Base-by-base conservation (phyloP, 2,329 filamentous ascomycete genomes). In the Aspergillus unguis region DNA sequence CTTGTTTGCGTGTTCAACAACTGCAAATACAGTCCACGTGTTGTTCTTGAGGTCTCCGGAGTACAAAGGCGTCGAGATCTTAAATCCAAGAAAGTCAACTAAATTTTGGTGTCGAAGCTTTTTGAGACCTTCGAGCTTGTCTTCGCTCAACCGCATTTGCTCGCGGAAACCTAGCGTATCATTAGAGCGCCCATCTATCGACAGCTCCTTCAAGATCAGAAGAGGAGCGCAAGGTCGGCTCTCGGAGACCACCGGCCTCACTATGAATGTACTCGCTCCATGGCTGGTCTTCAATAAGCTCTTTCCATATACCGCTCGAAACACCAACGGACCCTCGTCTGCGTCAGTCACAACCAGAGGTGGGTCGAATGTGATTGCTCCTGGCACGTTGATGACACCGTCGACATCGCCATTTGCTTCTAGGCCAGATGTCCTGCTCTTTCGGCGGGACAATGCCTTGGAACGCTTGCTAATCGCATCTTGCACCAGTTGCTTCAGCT, bases 41-140 rank as follows among this genome's bases (percentile, higher is more conserved):
- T 68, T 66, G 33, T 71, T 66, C 28, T 69, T 61, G 36, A 67
- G 64, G 44, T 79, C 72, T 36, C 73, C 67, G 11, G 74, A 64
- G 50, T 62, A 60, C 43, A 70, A 44, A 63, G 73, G 58, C 52
- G 80, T 76, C 64, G 87, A 79, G 56, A 96, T 87, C 61, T 88
- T 90, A 73, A 91, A 95, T 56, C 92, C 90, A 52, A 95, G 77
- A 35, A 97, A 78, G 45, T 88, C 84, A 40, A 94, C 80, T 9
- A 97, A 74, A 64, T 91, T 90, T 26, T 83, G 80, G 67, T 96
- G 90, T 3, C 83, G 82, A 36, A 94, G 75, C 59, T 81, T 83
- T 68, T 89, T 94, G 47, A 95, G 75, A 7, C 82, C 78, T 58
- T 92, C 88, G 33, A 99, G 78, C 54, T 87, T 82, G 37, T 82